Evolutionary conservation across 1,284 basidiomycete species (phyloP).

Genomic region (Pseudozyma hubeiensis): DNA sequence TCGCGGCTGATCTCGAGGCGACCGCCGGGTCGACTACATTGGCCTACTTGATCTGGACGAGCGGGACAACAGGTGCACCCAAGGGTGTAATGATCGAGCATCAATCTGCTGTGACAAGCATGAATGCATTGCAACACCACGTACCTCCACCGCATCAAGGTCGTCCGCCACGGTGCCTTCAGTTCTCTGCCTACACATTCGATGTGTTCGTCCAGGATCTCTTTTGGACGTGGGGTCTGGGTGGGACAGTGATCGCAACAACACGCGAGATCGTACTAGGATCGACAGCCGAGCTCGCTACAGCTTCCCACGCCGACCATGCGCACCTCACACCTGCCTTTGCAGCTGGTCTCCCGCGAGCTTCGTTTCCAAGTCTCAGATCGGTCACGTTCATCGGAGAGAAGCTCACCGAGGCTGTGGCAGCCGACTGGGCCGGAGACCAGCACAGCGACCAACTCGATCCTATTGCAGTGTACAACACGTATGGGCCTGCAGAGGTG

Average conservation of each 20-base stretch:
- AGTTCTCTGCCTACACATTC: conserved; percentile 48
- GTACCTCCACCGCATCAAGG: conserved; percentile 12
- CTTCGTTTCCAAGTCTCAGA: conserved; percentile 37
- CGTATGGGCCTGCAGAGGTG: conserved; percentile 43
- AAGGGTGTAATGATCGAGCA: conserved; percentile 53
- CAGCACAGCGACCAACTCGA: neutral
- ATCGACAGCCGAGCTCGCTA: conserved; percentile 15
- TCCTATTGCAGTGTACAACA: conserved; percentile 26
- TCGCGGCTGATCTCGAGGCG: neutral
- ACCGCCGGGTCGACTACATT: conserved; percentile 12
- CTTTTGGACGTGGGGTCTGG: conserved; percentile 45
- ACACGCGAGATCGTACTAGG: conserved; percentile 27
- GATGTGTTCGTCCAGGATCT: conserved; percentile 46
- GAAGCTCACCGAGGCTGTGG: conserved; percentile 58
- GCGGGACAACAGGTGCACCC: conserved; percentile 59
- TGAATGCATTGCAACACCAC: conserved; percentile 29
- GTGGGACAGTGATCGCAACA: conserved; percentile 30
- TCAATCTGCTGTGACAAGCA: conserved; percentile 20
- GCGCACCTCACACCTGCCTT: conserved; percentile 58
- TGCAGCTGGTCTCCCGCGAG: conserved; percentile 48
- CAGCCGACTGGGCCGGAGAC: conserved; percentile 50
- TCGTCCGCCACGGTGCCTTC: conserved; percentile 20
- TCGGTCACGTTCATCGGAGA: conserved; percentile 60
- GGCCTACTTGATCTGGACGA: conserved; percentile 63
- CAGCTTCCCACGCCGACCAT: conserved; percentile 21